Base-by-base conservation (phyloP, 176 grass and related monocot species). In the Eremochloa ophiuroides region DNA sequence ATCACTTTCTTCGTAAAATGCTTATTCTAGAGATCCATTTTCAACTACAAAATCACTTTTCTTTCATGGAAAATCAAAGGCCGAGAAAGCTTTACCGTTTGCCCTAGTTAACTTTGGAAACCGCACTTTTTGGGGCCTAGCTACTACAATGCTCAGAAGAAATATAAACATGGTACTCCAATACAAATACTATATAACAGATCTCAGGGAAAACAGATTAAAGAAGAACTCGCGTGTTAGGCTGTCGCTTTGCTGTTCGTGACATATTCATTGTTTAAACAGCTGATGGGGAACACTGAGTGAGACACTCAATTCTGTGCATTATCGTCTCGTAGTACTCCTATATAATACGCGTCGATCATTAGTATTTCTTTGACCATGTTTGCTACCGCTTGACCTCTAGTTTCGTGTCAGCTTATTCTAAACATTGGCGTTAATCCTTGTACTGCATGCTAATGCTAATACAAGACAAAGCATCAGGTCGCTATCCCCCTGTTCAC, bases 201-300 rank as follows among this genome's bases (percentile, higher is more conserved):
- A 26, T 59, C 8, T 33, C 40, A 26, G 23, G 29, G 46, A 11
- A 31, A 13, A 42, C 39, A 31, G n/a, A 48, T 20, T 75, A 81
- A 71, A 76, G 43, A 55, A 66, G 82, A 43, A 40, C 28, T 16
- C 56, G 30, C 37, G 43, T 29, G 83, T 67, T 82, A 61, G 66
- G 38, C 66, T 78, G 83, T 89, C 88, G 59, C 79, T 82, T 78
- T 82, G 88, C 47, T 66, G 73, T 66, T 74, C 83, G 83, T 82
- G 78, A 85, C 46, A 34, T 73, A 78, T 58, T 25, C 62, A 58
- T 58, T 58, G 3, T 73, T 25, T 68, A 86, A 77, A 78, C 59
- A 25, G 22, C 72, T 46, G 37, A 59, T 14, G 65, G 64, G 82
- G 69, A 81, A 85, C 87, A 73, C 78, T 73, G 73, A 73, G 77